phyloP scores from a whole-genome alignment of 2,329 filamentous ascomycete genomes.

The Calonectria pauciramosa region DNA sequence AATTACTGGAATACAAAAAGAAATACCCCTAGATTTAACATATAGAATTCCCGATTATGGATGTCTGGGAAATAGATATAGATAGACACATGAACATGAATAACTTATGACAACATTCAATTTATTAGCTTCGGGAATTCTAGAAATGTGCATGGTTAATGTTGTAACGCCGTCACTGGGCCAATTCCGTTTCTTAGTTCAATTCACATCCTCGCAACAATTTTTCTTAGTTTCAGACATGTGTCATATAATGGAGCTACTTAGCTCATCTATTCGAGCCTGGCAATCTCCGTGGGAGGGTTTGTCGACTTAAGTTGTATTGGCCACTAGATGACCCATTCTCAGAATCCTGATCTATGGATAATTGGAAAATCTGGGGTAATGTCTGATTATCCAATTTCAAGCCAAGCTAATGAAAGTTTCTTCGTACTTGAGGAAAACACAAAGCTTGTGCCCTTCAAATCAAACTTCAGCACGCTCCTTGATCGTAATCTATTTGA shows the following conservation, averaged over 20 bases:
- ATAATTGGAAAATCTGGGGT: neutral
- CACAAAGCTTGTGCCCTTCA: too few relatives aligned
- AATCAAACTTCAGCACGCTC: neutral
- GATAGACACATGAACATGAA: neutral
- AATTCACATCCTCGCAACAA: too few relatives aligned
- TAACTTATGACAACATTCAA: neutral
- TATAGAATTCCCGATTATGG: neutral
- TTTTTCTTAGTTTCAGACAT: too few relatives aligned
- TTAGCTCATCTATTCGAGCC: neutral
- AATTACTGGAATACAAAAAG: neutral
- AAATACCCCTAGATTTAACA: neutral
- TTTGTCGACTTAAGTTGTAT: neutral
- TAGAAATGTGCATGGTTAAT: neutral
- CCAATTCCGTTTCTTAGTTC: too few relatives aligned
- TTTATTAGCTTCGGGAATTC: neutral
- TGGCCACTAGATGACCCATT: neutral
- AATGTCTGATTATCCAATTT: neutral
- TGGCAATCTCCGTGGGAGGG: neutral
- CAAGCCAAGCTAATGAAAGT: neutral
- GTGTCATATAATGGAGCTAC: too few relatives aligned
- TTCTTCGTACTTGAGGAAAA: neutral
- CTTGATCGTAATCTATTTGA: neutral
- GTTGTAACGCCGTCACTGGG: too few relatives aligned
- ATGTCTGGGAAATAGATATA: neutral
- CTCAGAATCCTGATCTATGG: neutral